Percentiles rank a stretch among this genome's conserved stretches.
These are phyloP conservation scores for Peronosclerospora sorghi DNA, from an alignment of 352 stramenopile genomes.

Conservation along the genomic window DNA sequence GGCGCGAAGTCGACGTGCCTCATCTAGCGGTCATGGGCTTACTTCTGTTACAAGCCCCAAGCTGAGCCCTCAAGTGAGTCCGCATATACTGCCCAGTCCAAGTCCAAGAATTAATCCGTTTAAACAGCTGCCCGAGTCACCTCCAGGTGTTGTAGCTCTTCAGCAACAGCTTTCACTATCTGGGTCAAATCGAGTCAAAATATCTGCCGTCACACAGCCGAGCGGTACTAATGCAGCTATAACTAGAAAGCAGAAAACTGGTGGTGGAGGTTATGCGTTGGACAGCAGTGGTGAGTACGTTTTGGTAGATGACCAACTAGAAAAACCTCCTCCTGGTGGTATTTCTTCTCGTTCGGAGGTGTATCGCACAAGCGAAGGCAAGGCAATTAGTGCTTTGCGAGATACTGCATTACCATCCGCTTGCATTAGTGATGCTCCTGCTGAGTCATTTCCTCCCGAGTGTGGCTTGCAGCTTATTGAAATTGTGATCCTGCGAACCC, in stretches of 20 bases:
- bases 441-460: slow-evolving; percentile 25
- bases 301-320: slow-evolving; percentile 35
- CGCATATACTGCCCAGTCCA: slow-evolving; percentile 42
- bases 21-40: slow-evolving; percentile 29
- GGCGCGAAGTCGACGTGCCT: slow-evolving; percentile 38
- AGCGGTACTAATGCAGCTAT: slow-evolving; percentile 3
- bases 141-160: slow-evolving; percentile 17
- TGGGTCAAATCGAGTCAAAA: slow-evolving; percentile 11
- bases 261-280: slow-evolving; percentile 11
- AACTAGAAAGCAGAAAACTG: slow-evolving; percentile 12
- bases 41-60: slow-evolving; percentile 30
- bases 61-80: slow-evolving; percentile 60
- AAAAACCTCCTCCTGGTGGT: slow-evolving; percentile 12
- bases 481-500: slow-evolving; percentile 44
- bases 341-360: slow-evolving; percentile 1
- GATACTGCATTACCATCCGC: slow-evolving; percentile 2
- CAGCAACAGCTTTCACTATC: slow-evolving; percentile 15
- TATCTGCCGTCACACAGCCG: neutral
- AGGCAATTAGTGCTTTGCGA: neutral
- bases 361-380: slow-evolving; percentile 1
- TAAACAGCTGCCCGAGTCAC: slow-evolving; percentile 40
- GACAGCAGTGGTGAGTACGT: slow-evolving; percentile 63
- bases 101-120: slow-evolving; percentile 69
- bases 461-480: slow-evolving; percentile 54
- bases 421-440: neutral